A percentile compares a stretch with the other conserved stretches of the same genome.
Conservation (phyloP, 306 rosid species). For the Quercus ilex region DNA sequence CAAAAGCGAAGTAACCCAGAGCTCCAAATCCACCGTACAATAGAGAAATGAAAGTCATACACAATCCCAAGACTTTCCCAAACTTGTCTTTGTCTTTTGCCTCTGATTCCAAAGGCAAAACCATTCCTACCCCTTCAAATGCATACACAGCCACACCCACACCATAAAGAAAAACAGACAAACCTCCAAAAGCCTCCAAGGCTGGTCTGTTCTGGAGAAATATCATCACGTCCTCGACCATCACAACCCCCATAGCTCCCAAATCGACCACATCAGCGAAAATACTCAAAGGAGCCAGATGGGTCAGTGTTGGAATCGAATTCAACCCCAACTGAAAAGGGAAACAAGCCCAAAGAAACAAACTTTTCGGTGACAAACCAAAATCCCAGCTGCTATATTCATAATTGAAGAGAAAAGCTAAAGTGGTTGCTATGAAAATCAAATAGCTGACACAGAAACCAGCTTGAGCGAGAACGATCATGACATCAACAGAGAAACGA, state of each 20-base stretch:
- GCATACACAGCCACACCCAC: slow-evolving; percentile 75
- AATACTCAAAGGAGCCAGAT: slow-evolving; percentile 71
- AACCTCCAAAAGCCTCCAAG: slow-evolving; percentile 51
- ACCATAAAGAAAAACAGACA: slow-evolving; percentile 59
- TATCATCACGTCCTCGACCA: slow-evolving; percentile 57
- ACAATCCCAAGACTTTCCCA: slow-evolving; percentile 49
- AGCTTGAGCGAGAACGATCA: slow-evolving; percentile 62
- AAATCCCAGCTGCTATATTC: slow-evolving; percentile 13
- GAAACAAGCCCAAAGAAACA: slow-evolving; percentile 59
- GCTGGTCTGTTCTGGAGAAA: slow-evolving; percentile 35
- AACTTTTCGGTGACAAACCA: slow-evolving; percentile 41
- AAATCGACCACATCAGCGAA: slow-evolving; percentile 64
- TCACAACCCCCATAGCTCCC: slow-evolving; percentile 53
- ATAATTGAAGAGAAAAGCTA: slow-evolving; percentile 27
- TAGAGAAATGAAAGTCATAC: slow-evolving; percentile 51
- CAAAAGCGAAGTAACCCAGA: slow-evolving; percentile 74
- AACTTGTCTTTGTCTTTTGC: slow-evolving; percentile 54
- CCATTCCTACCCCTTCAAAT: slow-evolving; percentile 72
- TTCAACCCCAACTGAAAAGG: slow-evolving; percentile 71
- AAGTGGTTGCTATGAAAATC: slow-evolving; percentile 55
- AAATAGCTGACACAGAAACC: slow-evolving; percentile 74
- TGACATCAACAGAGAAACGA: slow-evolving; percentile 49
- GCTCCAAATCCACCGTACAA: slow-evolving; percentile 63
- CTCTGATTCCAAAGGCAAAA: slow-evolving; percentile 65
- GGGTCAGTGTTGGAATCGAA: slow-evolving; percentile 60